Conservation (phyloP, 805 yeast genomes). For the Saturnispora sanitii region DNA sequence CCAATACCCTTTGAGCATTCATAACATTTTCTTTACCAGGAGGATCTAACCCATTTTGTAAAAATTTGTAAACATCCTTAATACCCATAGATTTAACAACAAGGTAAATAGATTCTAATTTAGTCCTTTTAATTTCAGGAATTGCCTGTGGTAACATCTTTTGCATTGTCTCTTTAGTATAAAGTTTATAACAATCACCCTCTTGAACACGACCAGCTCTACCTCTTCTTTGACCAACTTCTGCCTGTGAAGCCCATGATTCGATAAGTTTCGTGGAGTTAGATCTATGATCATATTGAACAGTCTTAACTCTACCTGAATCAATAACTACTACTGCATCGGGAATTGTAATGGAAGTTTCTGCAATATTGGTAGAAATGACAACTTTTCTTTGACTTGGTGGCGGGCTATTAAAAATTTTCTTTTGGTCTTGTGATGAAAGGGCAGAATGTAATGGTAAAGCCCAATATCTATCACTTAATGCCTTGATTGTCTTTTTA, state of each 20-base stretch:
- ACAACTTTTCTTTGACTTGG: conserved; percentile 61
- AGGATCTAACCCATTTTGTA: conserved; percentile 71
- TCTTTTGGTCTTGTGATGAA: conserved; percentile 70
- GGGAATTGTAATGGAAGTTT: conserved; percentile 92
- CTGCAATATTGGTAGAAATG: conserved; percentile 90
- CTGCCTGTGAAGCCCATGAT: conserved; percentile 84
- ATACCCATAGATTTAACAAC: conserved; percentile 87
- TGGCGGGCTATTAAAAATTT: conserved; percentile 54
- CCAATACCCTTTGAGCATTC: conserved; percentile 42
- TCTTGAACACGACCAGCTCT: conserved; percentile 93
- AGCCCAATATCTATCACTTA: conserved; percentile 28
- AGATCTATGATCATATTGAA: conserved; percentile 56
- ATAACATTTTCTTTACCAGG: conserved; percentile 49
- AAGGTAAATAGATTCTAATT: conserved; percentile 72
- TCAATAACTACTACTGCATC: conserved; percentile 92
- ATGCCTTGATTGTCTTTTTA: conserved; percentile 44
- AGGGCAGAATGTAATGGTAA: conserved; percentile 87
- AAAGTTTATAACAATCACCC: conserved; percentile 77
- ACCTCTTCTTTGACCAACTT: conserved; percentile 85
- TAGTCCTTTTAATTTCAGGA: conserved; percentile 82
- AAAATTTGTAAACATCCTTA: conserved; percentile 55
- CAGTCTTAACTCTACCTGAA: conserved; percentile 73
- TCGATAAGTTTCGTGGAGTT: conserved; percentile 69
- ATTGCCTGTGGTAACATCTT: conserved; percentile 63
- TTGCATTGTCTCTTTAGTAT: conserved; percentile 49